Evolutionary conservation across 257 asterid genomes (phyloP), one percentile per base, ranked within the genome.

Genomic region (Plantago ovata): DNA sequence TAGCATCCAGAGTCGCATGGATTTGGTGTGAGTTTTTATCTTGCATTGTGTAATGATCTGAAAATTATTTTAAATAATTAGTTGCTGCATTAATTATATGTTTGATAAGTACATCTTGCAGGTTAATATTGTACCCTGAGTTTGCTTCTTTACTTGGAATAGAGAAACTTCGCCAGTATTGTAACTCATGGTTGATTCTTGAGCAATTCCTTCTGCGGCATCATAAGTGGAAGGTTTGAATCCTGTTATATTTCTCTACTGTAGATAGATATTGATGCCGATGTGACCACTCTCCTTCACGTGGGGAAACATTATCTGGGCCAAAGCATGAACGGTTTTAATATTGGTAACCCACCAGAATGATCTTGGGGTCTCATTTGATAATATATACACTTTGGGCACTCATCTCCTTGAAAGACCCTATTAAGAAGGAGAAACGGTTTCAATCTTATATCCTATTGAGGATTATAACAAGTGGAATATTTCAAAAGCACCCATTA

Each of bases 121-220:
- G 98, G 84, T 73, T 86, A 63, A 65, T 84, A 63, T 71, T 92
- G 71, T 92, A 92, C 76, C 95, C 98, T 71, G 77, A 80, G 60
- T 82, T 92, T 69, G 98, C 97, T 61, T 84, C 87, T 61, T 76
- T 92, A 56, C 94, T 92, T 72, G 98, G 98, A 60, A 86, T 88
- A 74, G 95, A 92, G 87, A 92, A 83, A 78, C 97, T 92, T 58
- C 98, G 97, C 65, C 95, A 81, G 67, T 77, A 91, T 71, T 92
- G 95, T 84, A 75, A 94, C 22, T 80, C 95, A 36, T 92, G 98
- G 98, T 75, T 92, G 80, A 86, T 85, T 67, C 90, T 85, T 49
- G 98, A 92, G 84, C 96, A 92, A 72, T 81, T 82, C 78, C 96
- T 92, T 72, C 80, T 88, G 61, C 84, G 91, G 55, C 79, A 15